These are phyloP conservation scores for Cyclanthera cordifolia DNA, from an alignment of 306 rosid species.

Conservation along the genomic window DNA sequence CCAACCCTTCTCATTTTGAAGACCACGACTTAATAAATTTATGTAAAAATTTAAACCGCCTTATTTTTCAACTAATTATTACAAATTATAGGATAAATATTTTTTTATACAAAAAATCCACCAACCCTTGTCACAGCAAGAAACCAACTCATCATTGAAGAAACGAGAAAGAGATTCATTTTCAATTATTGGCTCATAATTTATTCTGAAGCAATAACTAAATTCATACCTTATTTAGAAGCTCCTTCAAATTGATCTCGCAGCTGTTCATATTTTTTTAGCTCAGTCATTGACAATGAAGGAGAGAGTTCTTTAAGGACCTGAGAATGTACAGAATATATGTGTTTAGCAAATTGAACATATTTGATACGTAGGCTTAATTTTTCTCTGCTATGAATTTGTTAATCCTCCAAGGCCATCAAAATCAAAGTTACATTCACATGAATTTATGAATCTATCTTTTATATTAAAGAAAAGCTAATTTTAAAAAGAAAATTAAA, in stretches of 20 bases:
- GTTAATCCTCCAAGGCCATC: background rate
- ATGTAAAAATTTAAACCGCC: background rate
- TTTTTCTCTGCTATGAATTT: background rate
- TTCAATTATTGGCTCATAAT: background rate
- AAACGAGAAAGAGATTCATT: background rate
- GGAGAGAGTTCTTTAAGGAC: constrained; percentile 63
- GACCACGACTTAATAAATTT: no score
- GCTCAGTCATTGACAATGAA: constrained; percentile 66
- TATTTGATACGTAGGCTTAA: background rate
- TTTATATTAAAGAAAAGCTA: no score
- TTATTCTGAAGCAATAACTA: background rate
- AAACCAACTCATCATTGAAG: constrained; percentile 3
- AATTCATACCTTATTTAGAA: constrained; percentile 31
- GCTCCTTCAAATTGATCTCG: constrained; percentile 87
- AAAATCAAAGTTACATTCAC: background rate
- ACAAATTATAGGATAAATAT: background rate
- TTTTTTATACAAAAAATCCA: background rate
- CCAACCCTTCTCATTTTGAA: no score
- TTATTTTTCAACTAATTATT: background rate
- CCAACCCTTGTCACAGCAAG: background rate
- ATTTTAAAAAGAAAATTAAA: no score
- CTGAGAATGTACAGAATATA: constrained; percentile 33
- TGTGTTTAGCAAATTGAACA: no score
- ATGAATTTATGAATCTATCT: no score
- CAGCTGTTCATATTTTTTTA: constrained; percentile 65